These are phyloP conservation scores for Didymella keratinophila DNA, from an alignment of 2,329 filamentous ascomycete species.

Conservation along the genomic window DNA sequence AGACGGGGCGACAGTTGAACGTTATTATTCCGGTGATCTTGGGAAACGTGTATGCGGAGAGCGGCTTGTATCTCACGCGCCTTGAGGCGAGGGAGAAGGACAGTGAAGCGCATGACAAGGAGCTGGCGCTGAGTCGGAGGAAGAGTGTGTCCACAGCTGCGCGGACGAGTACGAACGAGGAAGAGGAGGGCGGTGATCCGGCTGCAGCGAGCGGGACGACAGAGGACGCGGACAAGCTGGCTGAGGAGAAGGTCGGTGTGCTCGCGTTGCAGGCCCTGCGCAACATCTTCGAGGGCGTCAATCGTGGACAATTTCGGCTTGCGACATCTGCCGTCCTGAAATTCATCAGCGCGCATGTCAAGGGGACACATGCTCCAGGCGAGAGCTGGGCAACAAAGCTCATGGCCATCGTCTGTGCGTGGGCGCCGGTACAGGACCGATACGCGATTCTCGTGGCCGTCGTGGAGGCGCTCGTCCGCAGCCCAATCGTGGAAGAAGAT, in stretches of 20 bases:
- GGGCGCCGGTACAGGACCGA: constrained; percentile 93
- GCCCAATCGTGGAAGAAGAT: constrained; percentile 73
- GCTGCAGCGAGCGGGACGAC: constrained; percentile 79
- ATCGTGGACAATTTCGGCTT: constrained; percentile 78
- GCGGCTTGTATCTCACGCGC: constrained; percentile 72
- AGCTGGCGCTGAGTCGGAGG: constrained; percentile 70
- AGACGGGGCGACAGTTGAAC: constrained; percentile 77
- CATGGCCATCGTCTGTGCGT: constrained; percentile 79
- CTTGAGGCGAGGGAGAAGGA: constrained; percentile 69
- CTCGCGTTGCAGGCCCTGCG: constrained; percentile 86
- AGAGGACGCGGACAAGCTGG: constrained; percentile 85
- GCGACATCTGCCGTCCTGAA: constrained; percentile 77
- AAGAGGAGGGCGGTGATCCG: constrained; percentile 71
- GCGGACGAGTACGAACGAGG: constrained; percentile 63
- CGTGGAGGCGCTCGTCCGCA: constrained; percentile 76
- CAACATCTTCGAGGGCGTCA: constrained; percentile 83
- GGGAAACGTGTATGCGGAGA: constrained; percentile 82
- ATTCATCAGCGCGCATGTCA: constrained; percentile 65
- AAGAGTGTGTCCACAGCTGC: constrained; percentile 79
- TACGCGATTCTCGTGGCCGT: constrained; percentile 87
- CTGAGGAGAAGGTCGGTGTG: constrained; percentile 86
- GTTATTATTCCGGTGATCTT: constrained; percentile 84
- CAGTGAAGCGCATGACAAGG: constrained; percentile 73
- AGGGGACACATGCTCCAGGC: constrained; percentile 39
- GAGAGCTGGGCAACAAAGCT: constrained; percentile 83